These are phyloP conservation scores for Lentinula raphanica DNA, from an alignment of 768 basidiomycete genomes.

Conservation along the genomic window DNA sequence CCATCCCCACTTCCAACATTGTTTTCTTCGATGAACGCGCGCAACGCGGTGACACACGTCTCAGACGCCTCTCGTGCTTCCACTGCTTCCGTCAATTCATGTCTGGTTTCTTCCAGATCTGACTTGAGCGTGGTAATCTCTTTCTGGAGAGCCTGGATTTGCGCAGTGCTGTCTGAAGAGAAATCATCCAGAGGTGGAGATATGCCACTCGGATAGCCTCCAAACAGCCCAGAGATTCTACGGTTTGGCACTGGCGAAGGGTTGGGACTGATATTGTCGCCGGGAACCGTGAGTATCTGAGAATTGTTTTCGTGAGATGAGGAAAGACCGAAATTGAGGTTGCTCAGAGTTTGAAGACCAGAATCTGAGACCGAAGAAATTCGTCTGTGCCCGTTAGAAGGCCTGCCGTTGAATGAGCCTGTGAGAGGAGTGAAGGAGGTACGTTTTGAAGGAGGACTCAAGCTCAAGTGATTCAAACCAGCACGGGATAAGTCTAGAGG, in stretches of 20 bases:
- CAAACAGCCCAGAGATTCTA: constrained; percentile 49
- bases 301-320: constrained; percentile 22
- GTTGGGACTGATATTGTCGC: constrained; percentile 19
- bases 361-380: constrained; percentile 73
- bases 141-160: constrained; percentile 53
- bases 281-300: constrained; percentile 29
- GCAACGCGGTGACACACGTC: constrained; percentile 72
- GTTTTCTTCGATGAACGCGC: constrained; percentile 77
- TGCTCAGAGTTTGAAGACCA: constrained; percentile 23
- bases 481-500: constrained; percentile 56
- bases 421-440: constrained; percentile 72
- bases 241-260: constrained; percentile 19
- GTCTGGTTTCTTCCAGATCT: constrained; percentile 58
- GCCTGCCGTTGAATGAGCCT: constrained; percentile 40
- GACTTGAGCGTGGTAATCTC: constrained; percentile 53
- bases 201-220: constrained; percentile 27
- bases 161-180: constrained; percentile 37
- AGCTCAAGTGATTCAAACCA: constrained; percentile 26
- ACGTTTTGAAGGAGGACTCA: constrained; percentile 58
- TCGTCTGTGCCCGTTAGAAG: constrained; percentile 50
- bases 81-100: constrained; percentile 68
- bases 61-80: constrained; percentile 89
- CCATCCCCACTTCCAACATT: constrained; percentile 43
- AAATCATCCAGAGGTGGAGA: constrained; percentile 38
- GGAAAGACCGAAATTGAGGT: constrained; percentile 19